phyloP scores from a whole-genome alignment of 2,329 filamentous ascomycete genomes.

The Thelonectria blattea region DNA sequence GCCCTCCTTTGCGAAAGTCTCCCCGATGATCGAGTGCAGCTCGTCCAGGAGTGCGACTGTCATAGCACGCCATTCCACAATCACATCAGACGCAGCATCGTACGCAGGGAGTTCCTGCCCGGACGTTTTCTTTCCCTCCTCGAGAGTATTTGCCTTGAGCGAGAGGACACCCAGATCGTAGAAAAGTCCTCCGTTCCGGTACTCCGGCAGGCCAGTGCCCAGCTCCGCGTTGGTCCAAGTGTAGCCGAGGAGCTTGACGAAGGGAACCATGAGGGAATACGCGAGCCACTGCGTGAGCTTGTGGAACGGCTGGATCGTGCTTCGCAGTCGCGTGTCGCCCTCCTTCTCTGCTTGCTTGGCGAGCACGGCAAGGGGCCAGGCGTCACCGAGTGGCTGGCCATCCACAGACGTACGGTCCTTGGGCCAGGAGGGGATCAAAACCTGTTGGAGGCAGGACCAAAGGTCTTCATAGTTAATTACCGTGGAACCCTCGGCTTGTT shows the following conservation, averaged over 20 bases:
- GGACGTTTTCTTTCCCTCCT: constrained; percentile 51
- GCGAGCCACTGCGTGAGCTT: constrained; percentile 75
- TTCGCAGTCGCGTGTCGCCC: not conserved
- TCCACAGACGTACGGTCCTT: constrained; percentile 56
- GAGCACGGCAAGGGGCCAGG: constrained; percentile 52
- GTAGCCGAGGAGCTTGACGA: constrained; percentile 58
- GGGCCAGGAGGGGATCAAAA: constrained; percentile 57
- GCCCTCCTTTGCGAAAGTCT: constrained; percentile 40
- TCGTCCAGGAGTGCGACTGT: constrained; percentile 63
- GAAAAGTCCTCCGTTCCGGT: constrained; percentile 74
- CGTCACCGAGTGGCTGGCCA: constrained; percentile 54
- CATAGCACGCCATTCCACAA: constrained; percentile 66
- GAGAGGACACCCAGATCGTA: constrained; percentile 63
- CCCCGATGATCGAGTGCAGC: constrained; percentile 50
- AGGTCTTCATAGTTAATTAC: constrained; percentile 47
- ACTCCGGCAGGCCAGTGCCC: constrained; percentile 73
- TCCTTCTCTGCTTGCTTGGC: constrained; percentile 3
- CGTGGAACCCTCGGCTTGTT: constrained; percentile 33
- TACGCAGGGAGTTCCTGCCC: constrained; percentile 56
- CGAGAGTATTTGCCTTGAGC: constrained; percentile 53
- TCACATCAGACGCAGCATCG: constrained; percentile 59
- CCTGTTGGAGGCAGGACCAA: constrained; percentile 51
- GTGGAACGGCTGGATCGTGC: constrained; percentile 58
- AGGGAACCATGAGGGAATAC: constrained; percentile 74
- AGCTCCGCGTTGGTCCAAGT: constrained; percentile 60